Evolutionary conservation across 106 monocot genomes (phyloP).

Genomic region (Dendrobium catenatum): DNA sequence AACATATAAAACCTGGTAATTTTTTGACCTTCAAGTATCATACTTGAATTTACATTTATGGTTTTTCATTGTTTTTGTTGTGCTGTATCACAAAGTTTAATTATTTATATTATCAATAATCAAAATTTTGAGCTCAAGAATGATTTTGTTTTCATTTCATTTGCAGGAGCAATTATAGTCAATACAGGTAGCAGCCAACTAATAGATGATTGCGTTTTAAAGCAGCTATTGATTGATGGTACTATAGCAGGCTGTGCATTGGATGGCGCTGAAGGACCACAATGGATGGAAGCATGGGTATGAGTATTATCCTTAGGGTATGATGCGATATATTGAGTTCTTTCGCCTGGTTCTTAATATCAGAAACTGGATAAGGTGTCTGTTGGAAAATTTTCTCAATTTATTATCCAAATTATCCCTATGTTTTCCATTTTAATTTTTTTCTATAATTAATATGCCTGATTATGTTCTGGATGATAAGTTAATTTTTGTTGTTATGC

Average conservation of each 20-base stretch:
- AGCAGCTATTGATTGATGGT: conserved; percentile 87
- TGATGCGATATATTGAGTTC: conserved; percentile 11
- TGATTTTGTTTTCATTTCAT: background rate
- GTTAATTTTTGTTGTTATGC: no score
- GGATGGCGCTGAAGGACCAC: conserved; percentile 96
- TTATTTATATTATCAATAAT: background rate
- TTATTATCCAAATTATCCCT: no score
- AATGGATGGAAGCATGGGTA: conserved; percentile 99
- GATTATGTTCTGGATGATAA: no score
- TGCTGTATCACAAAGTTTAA: background rate
- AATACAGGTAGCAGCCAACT: conserved; percentile 21
- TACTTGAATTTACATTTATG: background rate
- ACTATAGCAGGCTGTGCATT: conserved; percentile 95
- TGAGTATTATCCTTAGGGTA: conserved; percentile 48
- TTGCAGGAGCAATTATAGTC: conserved; percentile 18
- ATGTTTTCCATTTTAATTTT: no score
- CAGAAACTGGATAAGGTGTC: no score
- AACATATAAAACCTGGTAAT: conserved; percentile 92
- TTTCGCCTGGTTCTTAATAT: background rate
- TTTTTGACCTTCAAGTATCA: background rate
- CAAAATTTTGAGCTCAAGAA: background rate
- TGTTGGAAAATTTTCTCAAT: no score
- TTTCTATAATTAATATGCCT: no score
- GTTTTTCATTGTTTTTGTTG: background rate
- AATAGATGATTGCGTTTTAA: conserved; percentile 53